These are phyloP conservation scores for Guadua angustifolia DNA, from an alignment of 176 grass and related monocot species.

Conservation along the genomic window DNA sequence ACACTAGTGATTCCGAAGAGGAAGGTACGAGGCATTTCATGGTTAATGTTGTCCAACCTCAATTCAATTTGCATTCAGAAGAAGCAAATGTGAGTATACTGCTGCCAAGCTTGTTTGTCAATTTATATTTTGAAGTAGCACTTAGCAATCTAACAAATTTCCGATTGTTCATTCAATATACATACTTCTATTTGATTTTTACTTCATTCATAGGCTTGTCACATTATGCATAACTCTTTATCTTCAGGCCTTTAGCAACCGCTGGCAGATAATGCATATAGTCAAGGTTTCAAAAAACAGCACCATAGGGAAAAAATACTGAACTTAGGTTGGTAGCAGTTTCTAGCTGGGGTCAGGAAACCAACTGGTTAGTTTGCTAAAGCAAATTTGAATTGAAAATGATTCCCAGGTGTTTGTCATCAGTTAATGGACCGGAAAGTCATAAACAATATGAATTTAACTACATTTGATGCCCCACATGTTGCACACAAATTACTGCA, in stretches of 20 bases:
- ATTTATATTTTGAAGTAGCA: constrained; percentile 30
- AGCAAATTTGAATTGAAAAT: constrained; percentile 23
- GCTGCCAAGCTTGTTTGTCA: constrained; percentile 13
- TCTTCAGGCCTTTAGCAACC: constrained; percentile 17
- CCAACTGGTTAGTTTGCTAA: constrained; percentile 1
- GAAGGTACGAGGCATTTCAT: constrained; percentile 89
- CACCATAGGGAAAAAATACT: constrained; percentile 2
- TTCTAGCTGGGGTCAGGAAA: not conserved
- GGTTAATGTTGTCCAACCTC: constrained; percentile 91
- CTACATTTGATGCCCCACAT: constrained; percentile 14
- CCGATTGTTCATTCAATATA: constrained; percentile 28
- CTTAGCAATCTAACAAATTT: constrained; percentile 29
- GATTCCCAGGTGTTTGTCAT: constrained; percentile 5
- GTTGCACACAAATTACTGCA: not conserved
- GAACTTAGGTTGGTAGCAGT: constrained; percentile 3
- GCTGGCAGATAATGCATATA: constrained; percentile 10
- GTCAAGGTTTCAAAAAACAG: constrained; percentile 10
- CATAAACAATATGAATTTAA: constrained; percentile 14
- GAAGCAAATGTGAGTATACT: constrained; percentile 92
- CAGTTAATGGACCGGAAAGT: not conserved
- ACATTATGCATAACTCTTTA: constrained; percentile 15
- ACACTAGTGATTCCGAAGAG: constrained; percentile 65
- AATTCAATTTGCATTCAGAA: constrained; percentile 99
- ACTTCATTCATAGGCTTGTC: constrained; percentile 29
- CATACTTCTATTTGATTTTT: not conserved